phyloP scores from a whole-genome alignment of 2,329 filamentous ascomycete species.

The Tolypocladium tundrense region DNA sequence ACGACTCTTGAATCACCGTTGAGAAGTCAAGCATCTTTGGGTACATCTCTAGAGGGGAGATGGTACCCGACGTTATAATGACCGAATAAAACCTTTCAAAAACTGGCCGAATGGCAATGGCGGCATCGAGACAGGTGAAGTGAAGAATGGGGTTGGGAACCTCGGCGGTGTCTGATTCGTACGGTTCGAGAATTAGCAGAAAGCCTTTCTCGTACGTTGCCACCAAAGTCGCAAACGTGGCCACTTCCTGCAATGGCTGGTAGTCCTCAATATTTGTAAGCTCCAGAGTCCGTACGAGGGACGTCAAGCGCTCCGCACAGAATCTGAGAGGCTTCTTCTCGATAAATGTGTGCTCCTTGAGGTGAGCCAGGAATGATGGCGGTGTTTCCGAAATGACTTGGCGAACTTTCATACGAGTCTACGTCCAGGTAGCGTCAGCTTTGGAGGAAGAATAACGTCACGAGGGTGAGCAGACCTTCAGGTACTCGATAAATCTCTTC shows the following conservation, averaged over 20 bases:
- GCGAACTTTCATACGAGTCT: constrained; percentile 95
- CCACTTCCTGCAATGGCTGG: constrained; percentile 91
- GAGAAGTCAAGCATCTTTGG: constrained; percentile 95
- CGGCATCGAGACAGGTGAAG: constrained; percentile 92
- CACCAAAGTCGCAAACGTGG: constrained; percentile 90
- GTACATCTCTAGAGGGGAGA: constrained; percentile 97
- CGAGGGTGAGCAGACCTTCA: constrained; percentile 46
- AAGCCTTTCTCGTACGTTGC: constrained; percentile 97
- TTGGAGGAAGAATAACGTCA: not conserved
- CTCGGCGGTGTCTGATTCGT: constrained; percentile 87
- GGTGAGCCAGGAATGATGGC: constrained; percentile 81
- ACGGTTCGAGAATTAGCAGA: constrained; percentile 91
- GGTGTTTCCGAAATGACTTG: constrained; percentile 97
- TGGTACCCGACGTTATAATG: constrained; percentile 95
- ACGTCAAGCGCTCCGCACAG: constrained; percentile 89
- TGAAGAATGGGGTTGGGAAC: constrained; percentile 96
- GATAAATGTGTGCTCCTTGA: constrained; percentile 95
- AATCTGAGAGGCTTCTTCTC: constrained; percentile 92
- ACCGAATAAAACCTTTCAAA: constrained; percentile 97
- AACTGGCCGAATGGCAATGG: constrained; percentile 94
- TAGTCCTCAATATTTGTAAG: constrained; percentile 98
- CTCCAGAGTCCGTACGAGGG: constrained; percentile 86
- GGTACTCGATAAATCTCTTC: constrained; percentile 93
- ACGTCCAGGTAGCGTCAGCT: not conserved
- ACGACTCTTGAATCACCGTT: constrained; percentile 92